Percentiles rank a stretch among this genome's conserved stretches.
Conservation (phyloP, 306 rosid genomes). For the Delonix regia region DNA sequence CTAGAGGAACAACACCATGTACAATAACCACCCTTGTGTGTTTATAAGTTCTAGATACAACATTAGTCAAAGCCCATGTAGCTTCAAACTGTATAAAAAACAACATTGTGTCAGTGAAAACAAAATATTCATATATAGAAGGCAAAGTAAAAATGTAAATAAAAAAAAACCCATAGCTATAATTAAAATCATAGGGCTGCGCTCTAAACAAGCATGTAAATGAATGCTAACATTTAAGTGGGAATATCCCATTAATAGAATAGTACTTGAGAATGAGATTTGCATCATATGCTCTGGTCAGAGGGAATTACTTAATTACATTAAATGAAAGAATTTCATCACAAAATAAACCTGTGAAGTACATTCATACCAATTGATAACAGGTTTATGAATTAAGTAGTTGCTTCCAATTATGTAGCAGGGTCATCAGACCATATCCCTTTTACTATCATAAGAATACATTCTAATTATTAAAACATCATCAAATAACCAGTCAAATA, state of each 20-base stretch:
- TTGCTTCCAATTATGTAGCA: slow-evolving; percentile 61
- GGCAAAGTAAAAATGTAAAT: background rate
- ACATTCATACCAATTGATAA: slow-evolving; percentile 56
- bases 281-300: background rate
- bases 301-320: slow-evolving; percentile 8
- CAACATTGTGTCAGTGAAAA: background rate
- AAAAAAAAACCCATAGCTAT: slow-evolving; percentile 41
- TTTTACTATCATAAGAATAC: slow-evolving; percentile 63
- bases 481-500: background rate
- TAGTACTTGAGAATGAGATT: background rate
- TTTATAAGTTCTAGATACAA: slow-evolving; percentile 57
- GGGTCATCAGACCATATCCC: slow-evolving; percentile 61
- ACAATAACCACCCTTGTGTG: slow-evolving; percentile 66
- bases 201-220: slow-evolving; percentile 41
- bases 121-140: slow-evolving; percentile 7
- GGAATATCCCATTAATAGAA: background rate
- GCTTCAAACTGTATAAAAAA: slow-evolving; percentile 66
- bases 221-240: background rate
- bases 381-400: slow-evolving; percentile 64
- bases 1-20: slow-evolving; percentile 67
- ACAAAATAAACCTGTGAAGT: background rate
- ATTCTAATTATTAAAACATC: slow-evolving; percentile 48
- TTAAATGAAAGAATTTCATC: background rate
- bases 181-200: slow-evolving; percentile 69
- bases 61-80: slow-evolving; percentile 73